Base-by-base conservation (phyloP, 1,139 yeast species). In the Saccharomyces pastorianus region DNA sequence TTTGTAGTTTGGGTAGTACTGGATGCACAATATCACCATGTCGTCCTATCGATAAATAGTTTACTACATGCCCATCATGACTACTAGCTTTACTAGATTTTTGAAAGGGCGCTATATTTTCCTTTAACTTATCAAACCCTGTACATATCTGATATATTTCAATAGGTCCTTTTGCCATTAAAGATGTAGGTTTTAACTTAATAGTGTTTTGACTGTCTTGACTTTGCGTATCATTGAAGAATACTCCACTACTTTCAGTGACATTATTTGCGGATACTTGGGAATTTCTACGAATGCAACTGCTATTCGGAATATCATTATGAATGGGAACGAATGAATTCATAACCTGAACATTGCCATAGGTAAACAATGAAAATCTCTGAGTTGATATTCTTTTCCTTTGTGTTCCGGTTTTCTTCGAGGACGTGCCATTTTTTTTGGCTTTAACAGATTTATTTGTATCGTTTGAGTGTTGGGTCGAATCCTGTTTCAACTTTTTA, bases 1-100 rank as follows among this genome's bases (percentile, higher is more conserved):
- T 60, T 48, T 61, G 59, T 48, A 69, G 54, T 53, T 63, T 65
- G 6, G 71, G 71, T 47, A 69, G 55, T 32, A 68, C 61, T 6
- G 72, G 71, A 55, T 65, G 70, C 6, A 69, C 58, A 4, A 69
- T 57, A 34, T 63, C 63, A 17, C 64, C 67, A 48, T 64, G 59
- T 29, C 64, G 61, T 3, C 72, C 72, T 20, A 69, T 53, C 8
- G 71, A 63, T 13, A 69, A 55, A 48, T 67, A 68, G 49, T 63
- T 66, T 64, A 61, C 58, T 51, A 61, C 59, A 53, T 65, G 62
- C 26, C 55, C 41, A 51, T 59, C 55, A 49, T 56, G 53, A 52
- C 55, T 49, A 14, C 58, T 14, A n/a, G 51, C 48, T 8, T 38
- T 50, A 4, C 44, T 25, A 14, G 53, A 48, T 20, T 38, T 38